Evolutionary conservation across 768 basidiomycete species (phyloP).

Genomic region (Rhizopogon vinicolor): DNA sequence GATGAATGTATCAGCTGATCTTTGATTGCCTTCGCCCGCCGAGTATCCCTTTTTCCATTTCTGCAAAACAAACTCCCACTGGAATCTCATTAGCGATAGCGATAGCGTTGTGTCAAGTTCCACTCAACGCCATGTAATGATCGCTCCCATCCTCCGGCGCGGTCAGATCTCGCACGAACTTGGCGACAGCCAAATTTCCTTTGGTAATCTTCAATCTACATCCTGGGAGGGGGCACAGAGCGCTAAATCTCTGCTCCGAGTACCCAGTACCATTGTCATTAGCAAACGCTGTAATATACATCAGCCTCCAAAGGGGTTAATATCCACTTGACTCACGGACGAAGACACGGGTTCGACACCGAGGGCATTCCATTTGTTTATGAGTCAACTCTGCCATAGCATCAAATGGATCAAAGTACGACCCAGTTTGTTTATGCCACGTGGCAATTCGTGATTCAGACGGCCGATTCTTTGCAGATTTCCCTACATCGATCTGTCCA

Average conservation of each 20-base stretch:
- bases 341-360: slow-evolving; percentile 24
- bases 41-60: slow-evolving; percentile 18
- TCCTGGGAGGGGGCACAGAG: slow-evolving; percentile 29
- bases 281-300: slow-evolving; percentile 31
- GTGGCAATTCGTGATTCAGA: slow-evolving; percentile 9
- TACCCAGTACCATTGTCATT: slow-evolving; percentile 42
- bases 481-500: slow-evolving; percentile 21
- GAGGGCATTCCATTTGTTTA: slow-evolving; percentile 30
- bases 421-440: slow-evolving; percentile 22
- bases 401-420: slow-evolving; percentile 32
- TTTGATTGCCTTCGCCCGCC: slow-evolving; percentile 25
- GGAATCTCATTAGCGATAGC: background rate
- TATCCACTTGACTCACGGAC: slow-evolving; percentile 25
- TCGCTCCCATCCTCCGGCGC: slow-evolving; percentile 12
- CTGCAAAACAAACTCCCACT: slow-evolving; percentile 34
- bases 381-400: slow-evolving; percentile 19
- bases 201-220: slow-evolving; percentile 40
- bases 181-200: slow-evolving; percentile 36
- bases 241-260: slow-evolving; percentile 36
- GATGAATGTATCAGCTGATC: slow-evolving; percentile 19
- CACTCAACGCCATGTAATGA: slow-evolving; percentile 31
- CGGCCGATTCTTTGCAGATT: slow-evolving; percentile 10
- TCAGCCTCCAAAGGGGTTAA: background rate
- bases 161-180: slow-evolving; percentile 38
- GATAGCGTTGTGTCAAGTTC: slow-evolving; percentile 1